These are phyloP conservation scores for Hypomyces perniciosus DNA, from an alignment of 2,329 filamentous ascomycete genomes.

Conservation along the genomic window DNA sequence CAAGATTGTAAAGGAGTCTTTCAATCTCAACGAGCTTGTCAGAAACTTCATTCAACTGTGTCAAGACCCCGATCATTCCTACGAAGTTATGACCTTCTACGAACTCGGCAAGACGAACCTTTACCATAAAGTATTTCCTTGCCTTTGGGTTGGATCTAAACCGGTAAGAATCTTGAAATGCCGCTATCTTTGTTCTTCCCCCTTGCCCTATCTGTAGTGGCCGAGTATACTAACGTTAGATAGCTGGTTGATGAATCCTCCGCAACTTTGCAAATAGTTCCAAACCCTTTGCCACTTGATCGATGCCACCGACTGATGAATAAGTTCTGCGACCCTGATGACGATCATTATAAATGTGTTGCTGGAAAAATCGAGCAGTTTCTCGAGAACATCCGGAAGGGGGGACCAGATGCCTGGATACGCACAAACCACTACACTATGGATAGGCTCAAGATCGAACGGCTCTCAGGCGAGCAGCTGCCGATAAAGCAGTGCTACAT, in stretches of 20 bases:
- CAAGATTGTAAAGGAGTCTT: slow-evolving; percentile 14
- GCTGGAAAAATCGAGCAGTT: slow-evolving; percentile 16
- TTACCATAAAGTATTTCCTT: slow-evolving; percentile 15
- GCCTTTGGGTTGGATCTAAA: background rate
- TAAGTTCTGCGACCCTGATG: slow-evolving; percentile 19
- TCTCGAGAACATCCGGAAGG: slow-evolving; percentile 13
- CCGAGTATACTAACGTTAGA: background rate
- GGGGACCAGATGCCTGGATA: slow-evolving; percentile 11
- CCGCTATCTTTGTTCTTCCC: background rate
- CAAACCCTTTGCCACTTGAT: slow-evolving; percentile 19
- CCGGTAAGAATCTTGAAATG: too few species aligned
- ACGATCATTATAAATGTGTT: slow-evolving; percentile 16
- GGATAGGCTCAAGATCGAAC: slow-evolving; percentile 25
- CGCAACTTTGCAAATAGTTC: slow-evolving; percentile 20
- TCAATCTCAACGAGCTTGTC: slow-evolving; percentile 17
- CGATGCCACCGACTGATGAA: slow-evolving; percentile 22
- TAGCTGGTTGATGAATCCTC: slow-evolving; percentile 21
- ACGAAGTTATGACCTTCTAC: slow-evolving; percentile 19
- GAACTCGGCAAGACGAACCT: slow-evolving; percentile 18
- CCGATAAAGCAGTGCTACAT: slow-evolving; percentile 34
- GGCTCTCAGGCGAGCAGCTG: slow-evolving; percentile 29
- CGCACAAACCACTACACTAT: slow-evolving; percentile 18
- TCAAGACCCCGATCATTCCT: slow-evolving; percentile 7
- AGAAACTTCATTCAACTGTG: slow-evolving; percentile 17
- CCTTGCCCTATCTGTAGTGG: background rate